Base-by-base conservation (phyloP, 768 basidiomycete genomes). In the Amanita rubescens region DNA sequence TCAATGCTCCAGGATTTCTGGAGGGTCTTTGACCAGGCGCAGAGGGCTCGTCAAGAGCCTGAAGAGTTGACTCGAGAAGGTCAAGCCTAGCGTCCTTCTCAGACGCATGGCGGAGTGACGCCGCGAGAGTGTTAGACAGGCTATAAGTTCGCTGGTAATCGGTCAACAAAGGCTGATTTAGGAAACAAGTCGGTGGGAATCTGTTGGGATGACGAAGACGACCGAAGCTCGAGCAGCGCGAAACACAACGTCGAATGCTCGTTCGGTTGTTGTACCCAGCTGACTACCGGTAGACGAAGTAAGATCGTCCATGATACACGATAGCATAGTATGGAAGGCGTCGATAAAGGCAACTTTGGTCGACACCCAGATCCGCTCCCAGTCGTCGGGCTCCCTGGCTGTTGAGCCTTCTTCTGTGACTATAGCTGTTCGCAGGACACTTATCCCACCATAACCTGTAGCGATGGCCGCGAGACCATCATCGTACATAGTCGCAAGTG, bases 301-400 rank as follows among this genome's bases (percentile, higher is more conserved):
- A 27, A 87, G 62, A 55, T 78, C 77, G 22, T 69, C 68, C 5
- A 86, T 62, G 47, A 84, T 68, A 3, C 72, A 68, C 30, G 67
- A 67, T 47, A 87, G 55, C 30, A 87, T 61, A 46, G 81, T 63
- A 57, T 90, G 86, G 65, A 87, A 85, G 3, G 75, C 63, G 57
- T 91, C 88, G 17, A 91, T 67, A 22, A 90, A 67, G 19, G 80
- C 78, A 7, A 86, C 82, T 67, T 90, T 91, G 2, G 84, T 82
- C 53, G 83, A 77, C 5, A 90, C 71, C 79, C 85, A 87, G 43
- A 86, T 73, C 12, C 70, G 71, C 57, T 86, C 81, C 87, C 87
- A 90, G 48, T 87, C 77, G 57, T 83, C 81, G 14, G 73, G 65
- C 4, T 69, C 63, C 52, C 68, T 62, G 11, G 64, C 59, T 32